A percentile compares a stretch with the other conserved stretches of the same genome.
phyloP scores from a whole-genome alignment of 768 basidiomycete species.

The Agaricus blazei region DNA sequence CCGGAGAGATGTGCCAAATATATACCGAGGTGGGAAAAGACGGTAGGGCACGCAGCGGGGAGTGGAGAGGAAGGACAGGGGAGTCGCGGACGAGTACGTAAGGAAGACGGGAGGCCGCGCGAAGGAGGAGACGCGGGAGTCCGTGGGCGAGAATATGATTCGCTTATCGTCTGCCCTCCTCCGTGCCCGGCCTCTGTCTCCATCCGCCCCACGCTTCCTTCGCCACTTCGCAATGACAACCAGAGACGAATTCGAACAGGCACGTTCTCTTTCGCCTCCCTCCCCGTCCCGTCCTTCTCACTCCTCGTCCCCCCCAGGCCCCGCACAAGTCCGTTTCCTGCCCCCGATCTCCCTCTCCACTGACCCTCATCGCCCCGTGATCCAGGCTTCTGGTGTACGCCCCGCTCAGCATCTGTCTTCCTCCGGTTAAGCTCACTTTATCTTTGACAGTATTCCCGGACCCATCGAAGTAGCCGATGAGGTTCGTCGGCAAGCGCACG shows the following conservation, averaged over 20 bases:
- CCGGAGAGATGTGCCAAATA: no score
- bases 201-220: not conserved
- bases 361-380: conserved; percentile 12
- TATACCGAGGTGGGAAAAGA: no score
- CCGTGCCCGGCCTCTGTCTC: not conserved
- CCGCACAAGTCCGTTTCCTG: conserved; percentile 31
- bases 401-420: conserved; percentile 2
- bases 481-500: conserved; percentile 31
- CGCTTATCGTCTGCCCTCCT: conserved; percentile 4
- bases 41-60: no score
- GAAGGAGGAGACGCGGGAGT: not conserved
- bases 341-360: not conserved
- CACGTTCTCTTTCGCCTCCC: not conserved
- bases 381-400: conserved; percentile 47
- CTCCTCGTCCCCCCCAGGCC: conserved; percentile 14
- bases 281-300: not conserved
- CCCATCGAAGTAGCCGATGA: conserved; percentile 58
- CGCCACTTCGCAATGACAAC: conserved; percentile 5
- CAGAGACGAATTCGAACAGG: conserved; percentile 10
- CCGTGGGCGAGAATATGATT: conserved; percentile 1
- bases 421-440: conserved; percentile 10
- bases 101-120: no score
- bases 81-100: no score
- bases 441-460: conserved; percentile 47
- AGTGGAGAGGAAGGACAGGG: no score